Percentiles rank a stretch among this genome's conserved stretches.
phyloP scores from a whole-genome alignment of 2,329 filamentous ascomycete genomes.

The Ceratocystis destructans region DNA sequence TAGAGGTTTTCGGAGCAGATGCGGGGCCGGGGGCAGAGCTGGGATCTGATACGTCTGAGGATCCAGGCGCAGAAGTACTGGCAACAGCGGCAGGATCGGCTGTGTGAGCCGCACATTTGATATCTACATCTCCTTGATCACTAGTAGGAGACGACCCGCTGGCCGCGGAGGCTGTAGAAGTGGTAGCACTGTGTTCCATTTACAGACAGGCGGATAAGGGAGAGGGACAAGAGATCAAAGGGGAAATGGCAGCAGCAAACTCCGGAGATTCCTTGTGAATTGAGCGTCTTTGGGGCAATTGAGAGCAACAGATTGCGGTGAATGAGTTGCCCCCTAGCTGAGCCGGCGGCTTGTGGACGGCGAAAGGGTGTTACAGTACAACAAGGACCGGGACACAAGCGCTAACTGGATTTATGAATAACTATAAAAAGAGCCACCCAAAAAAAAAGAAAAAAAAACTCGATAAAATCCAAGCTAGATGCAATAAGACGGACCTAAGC shows the following conservation, averaged over 20 bases:
- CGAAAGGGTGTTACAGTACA: background rate
- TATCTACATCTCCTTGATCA: background rate
- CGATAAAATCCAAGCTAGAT: background rate
- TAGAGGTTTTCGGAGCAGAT: background rate
- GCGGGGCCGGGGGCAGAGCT: background rate
- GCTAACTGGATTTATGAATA: background rate
- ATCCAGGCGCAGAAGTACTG: background rate
- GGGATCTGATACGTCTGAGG: background rate
- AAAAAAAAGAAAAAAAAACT: background rate
- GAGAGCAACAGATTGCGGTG: background rate
- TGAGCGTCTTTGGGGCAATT: background rate
- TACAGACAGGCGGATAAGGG: background rate
- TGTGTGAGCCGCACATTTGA: background rate
- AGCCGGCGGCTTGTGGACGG: background rate
- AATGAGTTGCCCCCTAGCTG: background rate
- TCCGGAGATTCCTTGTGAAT: too few species aligned
- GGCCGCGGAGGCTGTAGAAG: constrained; percentile 5
- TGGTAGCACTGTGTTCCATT: constrained; percentile 8
- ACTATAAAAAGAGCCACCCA: background rate
- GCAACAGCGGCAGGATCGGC: background rate
- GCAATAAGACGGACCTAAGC: background rate
- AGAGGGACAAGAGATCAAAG: background rate
- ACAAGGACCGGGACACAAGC: background rate
- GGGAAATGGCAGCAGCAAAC: background rate
- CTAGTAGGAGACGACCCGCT: constrained; percentile 9